Base-by-base conservation (phyloP, 1,284 basidiomycete species). In the Irpex sp. region DNA sequence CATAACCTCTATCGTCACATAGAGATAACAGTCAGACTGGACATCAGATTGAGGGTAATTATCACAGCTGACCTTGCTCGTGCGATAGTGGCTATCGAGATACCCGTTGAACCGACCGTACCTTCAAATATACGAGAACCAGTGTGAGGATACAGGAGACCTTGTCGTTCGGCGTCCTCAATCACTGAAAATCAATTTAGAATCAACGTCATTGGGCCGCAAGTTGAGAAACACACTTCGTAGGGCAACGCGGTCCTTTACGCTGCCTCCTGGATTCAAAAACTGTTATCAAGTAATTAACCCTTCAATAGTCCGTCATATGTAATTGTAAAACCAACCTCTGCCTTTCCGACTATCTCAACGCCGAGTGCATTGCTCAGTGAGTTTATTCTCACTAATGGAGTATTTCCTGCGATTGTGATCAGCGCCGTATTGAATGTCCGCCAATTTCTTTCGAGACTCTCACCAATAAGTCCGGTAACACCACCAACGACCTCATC, bases 41-140 rank as follows among this genome's bases (percentile, higher is more conserved):
- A 49, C 37, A 9, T 3, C 19, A 37, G 15, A 26, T 36, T 55
- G 46, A 36, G 9, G 13, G 1, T 11, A 54, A 11, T 50, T 2
- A 7, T 15, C 47, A 50, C 17, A n/a, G 72, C 82, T 58, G 69
- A 92, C 93, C 93, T 90, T 7, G 97, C 96, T 64, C 86, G 84
- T 4, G 95, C 92, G 53, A 97, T 90, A 1, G 93, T 97, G 0
- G 97, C 96, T 56, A 99, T 89, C 0, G 95, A 97, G 61, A 99
- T 99, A 0, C 97, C 97, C 0, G 97, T 99, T 1, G 94, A 97
- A 0, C 97, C 97, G 1, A 97, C 94, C 0, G 97, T 99, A 0
- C 97, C 97, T 75, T 99, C 97, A 65, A 98, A 99, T 56, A 99
- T 95, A 13, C 95, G 89, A 0, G 93, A 97, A 1, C 93, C 92